Evolutionary conservation across 2,329 filamentous ascomycete genomes (phyloP).

Genomic region (Fusarium camptoceras): DNA sequence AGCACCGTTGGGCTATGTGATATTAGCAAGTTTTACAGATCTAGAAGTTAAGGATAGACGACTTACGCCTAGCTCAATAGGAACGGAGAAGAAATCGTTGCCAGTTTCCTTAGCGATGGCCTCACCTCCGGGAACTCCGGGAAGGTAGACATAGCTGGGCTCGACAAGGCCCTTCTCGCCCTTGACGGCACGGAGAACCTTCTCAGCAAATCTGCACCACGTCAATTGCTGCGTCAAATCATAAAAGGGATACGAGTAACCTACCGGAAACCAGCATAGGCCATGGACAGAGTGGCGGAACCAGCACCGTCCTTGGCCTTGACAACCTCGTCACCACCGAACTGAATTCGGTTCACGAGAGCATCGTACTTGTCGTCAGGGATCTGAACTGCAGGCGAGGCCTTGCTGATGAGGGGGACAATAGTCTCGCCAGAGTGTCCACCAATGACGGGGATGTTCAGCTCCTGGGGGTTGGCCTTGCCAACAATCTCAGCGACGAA

Average conservation of each 20-base stretch:
- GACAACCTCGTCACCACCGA: conserved; percentile 97
- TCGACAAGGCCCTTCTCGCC: conserved; percentile 94
- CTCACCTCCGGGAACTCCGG: conserved; percentile 87
- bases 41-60: conserved; percentile 3
- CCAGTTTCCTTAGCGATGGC: conserved; percentile 86
- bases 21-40: conserved; percentile 47
- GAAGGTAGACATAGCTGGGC: conserved; percentile 95
- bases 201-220: conserved; percentile 83
- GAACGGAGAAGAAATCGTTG: conserved; percentile 94
- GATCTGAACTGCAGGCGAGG: conserved; percentile 81
- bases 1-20: conserved; percentile 77
- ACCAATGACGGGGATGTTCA: conserved; percentile 91
- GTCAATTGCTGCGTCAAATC: conserved; percentile 20
- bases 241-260: background rate
- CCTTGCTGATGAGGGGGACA: conserved; percentile 95
- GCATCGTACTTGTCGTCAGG: conserved; percentile 90
- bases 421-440: conserved; percentile 99
- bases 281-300: conserved; percentile 93
- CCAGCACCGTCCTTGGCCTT: conserved; percentile 93
- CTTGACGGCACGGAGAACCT: conserved; percentile 86
- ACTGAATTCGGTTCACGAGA: conserved; percentile 94
- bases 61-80: conserved; percentile 93
- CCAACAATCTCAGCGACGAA: conserved; percentile 90
- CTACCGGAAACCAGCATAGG: conserved; percentile 92
- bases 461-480: conserved; percentile 83